Base-by-base conservation (phyloP, 2,329 filamentous ascomycete species). In the Triangularia verruculosa region DNA sequence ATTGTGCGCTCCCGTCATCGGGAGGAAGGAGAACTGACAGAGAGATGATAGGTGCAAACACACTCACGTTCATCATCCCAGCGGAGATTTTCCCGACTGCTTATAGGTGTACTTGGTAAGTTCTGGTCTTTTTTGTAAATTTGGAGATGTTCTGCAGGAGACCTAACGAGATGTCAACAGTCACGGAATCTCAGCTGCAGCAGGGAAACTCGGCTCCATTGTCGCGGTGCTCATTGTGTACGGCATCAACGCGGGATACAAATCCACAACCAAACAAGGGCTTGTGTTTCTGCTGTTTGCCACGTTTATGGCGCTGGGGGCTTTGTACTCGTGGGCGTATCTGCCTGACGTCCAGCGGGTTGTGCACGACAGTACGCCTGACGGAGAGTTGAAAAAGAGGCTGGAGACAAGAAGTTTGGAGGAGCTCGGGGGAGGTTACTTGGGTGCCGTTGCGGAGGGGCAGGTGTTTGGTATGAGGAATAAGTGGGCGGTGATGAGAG, bases 11-110 rank as follows among this genome's bases (percentile, higher is more conserved):
- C 7, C 22, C 6, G 12, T 34, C 25, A 13, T 24, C 56, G 9
- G 6, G n/a, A 24, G 22, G 53, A 34, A 39, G 3, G 8, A 24
- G n/a, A 13, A 32, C 25, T 24, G 22, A 27, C 47, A 57, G 58
- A 12, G 9, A 17, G 25, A 12, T 57, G 20, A 3, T 57, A 81
- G 82, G 85, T 11, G 84, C 85, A 51, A 88, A 88, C 68, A 85
- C 83, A 0, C 80, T 87, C 11, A 88, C 85, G 0, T 88, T 89
- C 69, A 83, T 88, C 61, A 82, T 89, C 15, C 85, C 86, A 1
- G 86, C 84, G 51, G 86, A 89, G 70, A 82, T 87, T 51, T 89
- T 89, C 71, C 86, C 85, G 0, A 89, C 86, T 1, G 80, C 82
- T 66, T 88, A 87, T 68, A 82, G 86, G 47, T 86, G 82, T 58